Conservation (phyloP, 371 early-diverging fungal species). For the Circinella minor region DNA sequence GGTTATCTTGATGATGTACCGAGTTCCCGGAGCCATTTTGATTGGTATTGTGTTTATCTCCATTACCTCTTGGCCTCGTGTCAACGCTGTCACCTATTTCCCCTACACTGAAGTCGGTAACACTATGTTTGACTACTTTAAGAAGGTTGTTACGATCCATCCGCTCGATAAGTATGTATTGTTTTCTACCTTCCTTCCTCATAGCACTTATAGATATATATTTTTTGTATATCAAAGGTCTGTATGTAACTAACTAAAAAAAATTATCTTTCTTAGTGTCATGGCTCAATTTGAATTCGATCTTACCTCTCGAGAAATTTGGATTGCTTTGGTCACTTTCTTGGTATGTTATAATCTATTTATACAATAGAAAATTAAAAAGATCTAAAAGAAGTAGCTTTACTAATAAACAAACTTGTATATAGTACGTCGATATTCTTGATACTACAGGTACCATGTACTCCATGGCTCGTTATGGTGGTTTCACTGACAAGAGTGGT, state of each 20-base stretch:
- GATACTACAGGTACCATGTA: conserved; percentile 83
- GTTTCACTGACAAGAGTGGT: conserved; percentile 72
- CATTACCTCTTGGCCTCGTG: conserved; percentile 71
- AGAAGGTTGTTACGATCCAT: conserved; percentile 71
- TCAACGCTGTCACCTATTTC: conserved; percentile 73
- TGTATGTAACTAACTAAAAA: too few species aligned
- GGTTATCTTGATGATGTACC: conserved; percentile 63
- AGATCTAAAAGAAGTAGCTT: too few species aligned
- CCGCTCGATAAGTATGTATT: conserved; percentile 43
- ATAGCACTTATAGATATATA: too few species aligned
- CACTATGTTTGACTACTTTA: conserved; percentile 71
- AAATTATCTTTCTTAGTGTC: conserved; percentile 24
- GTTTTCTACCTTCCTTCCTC: background rate
- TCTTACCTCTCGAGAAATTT: conserved; percentile 63
- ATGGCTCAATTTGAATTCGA: conserved; percentile 70
- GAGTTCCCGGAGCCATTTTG: conserved; percentile 76
- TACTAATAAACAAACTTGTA: background rate
- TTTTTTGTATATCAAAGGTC: background rate
- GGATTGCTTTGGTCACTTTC: conserved; percentile 83
- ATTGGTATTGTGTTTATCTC: conserved; percentile 76
- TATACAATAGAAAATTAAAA: background rate
- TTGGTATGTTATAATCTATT: conserved; percentile 30
- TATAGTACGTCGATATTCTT: conserved; percentile 75
- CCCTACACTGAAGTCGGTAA: conserved; percentile 69
- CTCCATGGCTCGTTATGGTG: conserved; percentile 81